phyloP scores from a whole-genome alignment of 2,329 filamentous ascomycete genomes.

The Cephalotrichum gorgonifer region DNA sequence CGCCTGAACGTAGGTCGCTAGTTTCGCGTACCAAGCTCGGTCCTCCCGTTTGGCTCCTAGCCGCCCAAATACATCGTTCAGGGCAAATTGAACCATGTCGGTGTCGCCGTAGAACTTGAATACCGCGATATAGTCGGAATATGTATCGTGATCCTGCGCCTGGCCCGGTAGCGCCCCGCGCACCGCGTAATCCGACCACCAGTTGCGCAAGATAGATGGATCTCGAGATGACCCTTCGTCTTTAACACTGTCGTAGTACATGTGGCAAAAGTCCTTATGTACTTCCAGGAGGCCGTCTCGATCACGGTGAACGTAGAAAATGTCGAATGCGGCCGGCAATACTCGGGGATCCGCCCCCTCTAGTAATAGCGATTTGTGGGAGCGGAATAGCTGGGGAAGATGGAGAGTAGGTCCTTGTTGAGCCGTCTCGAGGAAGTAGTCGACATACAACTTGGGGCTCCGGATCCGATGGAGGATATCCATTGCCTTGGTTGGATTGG shows the following conservation, averaged over 20 bases:
- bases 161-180: background rate
- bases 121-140: background rate
- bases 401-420: background rate
- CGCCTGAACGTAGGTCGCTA: conserved; percentile 59
- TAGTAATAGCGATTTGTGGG: background rate
- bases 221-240: background rate
- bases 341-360: background rate
- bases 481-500: background rate
- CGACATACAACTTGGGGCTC: background rate
- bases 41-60: conserved; percentile 34
- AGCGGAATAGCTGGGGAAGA: background rate
- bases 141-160: background rate
- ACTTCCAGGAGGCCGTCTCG: background rate
- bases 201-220: background rate
- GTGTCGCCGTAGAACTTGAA: conserved; percentile 4
- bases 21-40: conserved; percentile 63
- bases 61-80: conserved; percentile 4
- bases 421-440: background rate
- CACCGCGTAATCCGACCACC: conserved; percentile 1
- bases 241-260: background rate
- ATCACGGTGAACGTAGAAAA: background rate
- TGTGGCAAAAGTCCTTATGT: background rate
- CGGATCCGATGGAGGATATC: background rate
- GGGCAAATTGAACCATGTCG: conserved; percentile 5
- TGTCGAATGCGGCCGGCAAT: background rate